A percentile compares a stretch with the other conserved stretches of the same genome.
Conservation (phyloP, 1,284 basidiomycete species). For the Mycena sp. region DNA sequence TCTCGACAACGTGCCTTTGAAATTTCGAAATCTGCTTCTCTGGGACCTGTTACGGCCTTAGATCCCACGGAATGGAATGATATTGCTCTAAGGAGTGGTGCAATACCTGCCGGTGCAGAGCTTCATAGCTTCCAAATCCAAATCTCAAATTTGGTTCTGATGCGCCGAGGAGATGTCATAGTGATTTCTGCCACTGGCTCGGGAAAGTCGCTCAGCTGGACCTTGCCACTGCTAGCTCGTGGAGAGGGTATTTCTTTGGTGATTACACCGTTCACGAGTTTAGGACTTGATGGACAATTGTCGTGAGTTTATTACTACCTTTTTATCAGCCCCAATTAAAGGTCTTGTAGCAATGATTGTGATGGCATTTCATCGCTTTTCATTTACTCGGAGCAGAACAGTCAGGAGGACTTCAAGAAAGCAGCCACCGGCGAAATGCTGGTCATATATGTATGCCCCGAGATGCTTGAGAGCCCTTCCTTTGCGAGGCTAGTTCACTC, state of each 20-base stretch:
- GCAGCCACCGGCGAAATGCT: background rate
- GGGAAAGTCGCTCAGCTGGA: constrained; percentile 33
- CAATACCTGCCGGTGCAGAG: background rate
- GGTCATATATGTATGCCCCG: constrained; percentile 10
- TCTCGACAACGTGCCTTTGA: no score
- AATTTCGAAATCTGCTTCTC: no score
- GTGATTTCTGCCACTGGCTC: constrained; percentile 32
- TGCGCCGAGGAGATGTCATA: background rate
- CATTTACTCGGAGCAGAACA: background rate
- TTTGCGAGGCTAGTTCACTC: constrained; percentile 14
- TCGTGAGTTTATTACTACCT: constrained; percentile 1
- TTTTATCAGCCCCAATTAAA: background rate
- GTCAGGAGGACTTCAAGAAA: background rate
- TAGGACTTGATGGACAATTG: constrained; percentile 31
- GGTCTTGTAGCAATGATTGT: background rate
- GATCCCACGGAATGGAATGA: background rate
- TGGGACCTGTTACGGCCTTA: background rate
- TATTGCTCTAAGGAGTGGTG: background rate
- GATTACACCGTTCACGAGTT: constrained; percentile 34
- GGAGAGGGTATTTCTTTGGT: constrained; percentile 30
- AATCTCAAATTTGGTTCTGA: background rate
- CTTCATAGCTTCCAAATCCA: background rate
- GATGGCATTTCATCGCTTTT: background rate
- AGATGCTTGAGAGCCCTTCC: constrained; percentile 14
- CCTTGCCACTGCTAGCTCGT: constrained; percentile 30